Percentiles rank a stretch among this genome's conserved stretches.
phyloP scores from a whole-genome alignment of 148 eudicot genomes.

The Dysphania ambrosioides region DNA sequence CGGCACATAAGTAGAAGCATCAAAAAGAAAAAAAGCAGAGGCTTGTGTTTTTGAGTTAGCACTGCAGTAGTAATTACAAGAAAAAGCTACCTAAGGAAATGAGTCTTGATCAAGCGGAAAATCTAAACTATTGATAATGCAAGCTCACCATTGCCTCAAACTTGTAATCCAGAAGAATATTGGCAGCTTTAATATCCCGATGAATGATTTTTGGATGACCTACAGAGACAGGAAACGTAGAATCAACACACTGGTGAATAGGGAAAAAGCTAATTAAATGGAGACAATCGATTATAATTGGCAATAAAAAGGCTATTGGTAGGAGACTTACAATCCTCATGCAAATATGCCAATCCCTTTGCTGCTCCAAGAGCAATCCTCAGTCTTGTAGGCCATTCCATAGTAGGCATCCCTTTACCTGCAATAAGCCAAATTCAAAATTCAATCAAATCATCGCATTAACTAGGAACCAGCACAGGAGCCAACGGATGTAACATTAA shows the following conservation, averaged over 20 bases:
- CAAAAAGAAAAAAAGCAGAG: no score
- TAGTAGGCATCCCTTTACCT: slow-evolving; percentile 54
- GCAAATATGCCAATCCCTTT: slow-evolving; percentile 77
- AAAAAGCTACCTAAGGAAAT: slow-evolving; percentile 1
- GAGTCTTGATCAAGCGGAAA: slow-evolving; percentile 2
- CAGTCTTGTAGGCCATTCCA: slow-evolving; percentile 67
- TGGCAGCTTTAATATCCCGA: slow-evolving; percentile 92
- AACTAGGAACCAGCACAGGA: slow-evolving; percentile 6
- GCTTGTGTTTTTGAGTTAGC: neutral
- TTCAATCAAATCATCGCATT: slow-evolving; percentile 17
- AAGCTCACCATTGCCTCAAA: slow-evolving; percentile 87
- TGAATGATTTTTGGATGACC: slow-evolving; percentile 99
- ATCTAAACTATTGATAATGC: neutral
- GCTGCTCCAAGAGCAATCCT: slow-evolving; percentile 77
- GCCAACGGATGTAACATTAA: neutral
- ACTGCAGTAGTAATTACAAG: neutral
- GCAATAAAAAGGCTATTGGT: neutral
- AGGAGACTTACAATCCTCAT: slow-evolving; percentile 65
- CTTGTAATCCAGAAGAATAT: slow-evolving; percentile 77
- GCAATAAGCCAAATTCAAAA: slow-evolving; percentile 21
- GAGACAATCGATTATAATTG: no score
- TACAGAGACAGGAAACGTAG: slow-evolving; percentile 28
- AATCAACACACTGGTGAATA: slow-evolving; percentile 5
- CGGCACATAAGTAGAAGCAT: neutral
- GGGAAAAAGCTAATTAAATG: no score